Percentiles rank a stretch among this genome's conserved stretches.
Evolutionary conservation across 176 grass and related monocot species (phyloP).

Genomic region (Lolium multiflorum): DNA sequence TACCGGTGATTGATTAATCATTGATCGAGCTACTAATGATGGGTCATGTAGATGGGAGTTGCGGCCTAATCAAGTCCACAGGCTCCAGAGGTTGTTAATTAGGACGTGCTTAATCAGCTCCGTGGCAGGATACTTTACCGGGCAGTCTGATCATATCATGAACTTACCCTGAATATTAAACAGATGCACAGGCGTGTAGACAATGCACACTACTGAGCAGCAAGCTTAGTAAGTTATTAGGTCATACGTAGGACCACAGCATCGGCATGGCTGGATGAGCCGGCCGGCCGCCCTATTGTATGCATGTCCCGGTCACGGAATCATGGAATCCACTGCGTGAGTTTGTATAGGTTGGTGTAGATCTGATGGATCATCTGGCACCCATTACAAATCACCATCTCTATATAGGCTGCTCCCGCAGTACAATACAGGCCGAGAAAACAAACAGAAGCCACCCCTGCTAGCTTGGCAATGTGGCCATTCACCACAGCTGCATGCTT

Average conservation of each 20-base stretch:
- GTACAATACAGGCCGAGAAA: constrained; percentile 40
- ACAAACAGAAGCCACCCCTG: constrained; percentile 19
- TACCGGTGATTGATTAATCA: constrained; percentile 36
- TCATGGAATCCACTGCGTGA: constrained; percentile 29
- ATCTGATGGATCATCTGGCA: constrained; percentile 39
- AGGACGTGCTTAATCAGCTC: constrained; percentile 31
- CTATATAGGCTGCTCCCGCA: constrained; percentile 43
- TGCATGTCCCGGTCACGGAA: constrained; percentile 36
- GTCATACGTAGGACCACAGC: constrained; percentile 42
- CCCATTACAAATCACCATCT: constrained; percentile 3
- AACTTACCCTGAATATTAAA: constrained; percentile 39
- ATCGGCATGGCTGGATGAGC: constrained; percentile 12
- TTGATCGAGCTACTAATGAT: constrained; percentile 39
- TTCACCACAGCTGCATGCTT: constrained; percentile 2
- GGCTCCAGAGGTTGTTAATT: constrained; percentile 44
- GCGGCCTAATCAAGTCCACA: constrained; percentile 53
- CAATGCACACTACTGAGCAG: constrained; percentile 30
- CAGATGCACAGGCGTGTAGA: constrained; percentile 31
- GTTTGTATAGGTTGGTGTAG: constrained; percentile 28
- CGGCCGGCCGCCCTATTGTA: constrained; percentile 25
- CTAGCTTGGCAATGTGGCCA: not conserved
- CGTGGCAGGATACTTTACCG: not conserved
- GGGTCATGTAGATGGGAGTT: constrained; percentile 14
- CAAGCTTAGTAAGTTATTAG: not conserved
- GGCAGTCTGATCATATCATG: constrained; percentile 37